Conservation (phyloP, 129 eudicot species). For the Tagetes erecta region DNA sequence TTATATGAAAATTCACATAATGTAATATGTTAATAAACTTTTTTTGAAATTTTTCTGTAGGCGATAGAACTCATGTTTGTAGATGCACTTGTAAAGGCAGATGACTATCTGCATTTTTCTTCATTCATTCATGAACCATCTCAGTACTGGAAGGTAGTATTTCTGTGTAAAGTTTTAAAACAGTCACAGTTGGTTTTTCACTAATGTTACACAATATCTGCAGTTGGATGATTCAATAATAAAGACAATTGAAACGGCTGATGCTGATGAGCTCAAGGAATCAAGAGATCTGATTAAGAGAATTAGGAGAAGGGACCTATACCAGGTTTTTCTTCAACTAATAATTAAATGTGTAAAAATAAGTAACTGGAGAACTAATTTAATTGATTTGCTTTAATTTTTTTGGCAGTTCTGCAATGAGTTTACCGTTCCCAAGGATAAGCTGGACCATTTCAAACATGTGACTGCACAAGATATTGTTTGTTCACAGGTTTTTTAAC, state of each 20-base stretch:
- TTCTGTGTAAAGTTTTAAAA: constrained; percentile 14
- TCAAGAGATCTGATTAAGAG: constrained; percentile 71
- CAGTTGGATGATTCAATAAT: constrained; percentile 90
- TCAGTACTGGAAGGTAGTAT: constrained; percentile 80
- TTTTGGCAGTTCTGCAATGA: constrained; percentile 80
- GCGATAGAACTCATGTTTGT: constrained; percentile 90
- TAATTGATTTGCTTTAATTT: not conserved
- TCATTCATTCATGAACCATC: constrained; percentile 66
- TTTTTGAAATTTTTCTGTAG: constrained; percentile 37
- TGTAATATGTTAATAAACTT: not conserved
- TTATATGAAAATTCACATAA: not conserved
- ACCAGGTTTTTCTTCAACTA: constrained; percentile 52
- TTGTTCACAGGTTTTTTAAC: constrained; percentile 73
- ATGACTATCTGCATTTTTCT: constrained; percentile 46
- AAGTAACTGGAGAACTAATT: not conserved
- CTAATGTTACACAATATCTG: constrained; percentile 19
- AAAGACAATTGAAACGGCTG: constrained; percentile 64
- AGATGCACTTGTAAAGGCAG: constrained; percentile 80
- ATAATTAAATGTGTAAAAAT: not conserved
- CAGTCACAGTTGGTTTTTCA: not conserved
- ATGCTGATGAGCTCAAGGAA: constrained; percentile 65
- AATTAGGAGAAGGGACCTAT: constrained; percentile 73
- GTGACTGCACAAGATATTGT: constrained; percentile 73
- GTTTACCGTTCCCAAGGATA: constrained; percentile 84
- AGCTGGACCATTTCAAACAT: constrained; percentile 61